Base-by-base conservation (phyloP, 441 rosid genomes). In the Gossypium aridum region DNA sequence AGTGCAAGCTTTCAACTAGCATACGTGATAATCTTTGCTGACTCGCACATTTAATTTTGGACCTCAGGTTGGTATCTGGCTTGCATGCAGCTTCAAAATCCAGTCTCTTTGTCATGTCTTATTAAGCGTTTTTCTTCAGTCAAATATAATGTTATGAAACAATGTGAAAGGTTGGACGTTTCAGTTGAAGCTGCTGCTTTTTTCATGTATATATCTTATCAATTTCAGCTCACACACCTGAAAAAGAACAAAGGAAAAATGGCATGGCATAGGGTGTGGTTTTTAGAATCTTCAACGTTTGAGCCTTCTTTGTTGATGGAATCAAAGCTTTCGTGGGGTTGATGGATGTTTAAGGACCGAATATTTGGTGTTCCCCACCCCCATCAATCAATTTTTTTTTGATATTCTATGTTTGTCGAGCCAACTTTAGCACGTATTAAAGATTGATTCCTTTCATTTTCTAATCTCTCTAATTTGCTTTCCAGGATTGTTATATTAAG, bases 231-330 rank as follows among this genome's bases (percentile, higher is more conserved):
- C 7, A 31, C 37, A 10, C 1, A 4, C 12, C 16, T 19, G n/a
- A 62, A 7, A 9, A 19, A 47, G 65, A 47, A 28, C 4, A 57
- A 22, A 53, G 31, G 2, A 3, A 2, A 22, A 67, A 13, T 45
- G 71, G 13, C 3, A 59, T 47, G 53, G 25, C 26, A 31, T 64
- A 51, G 61, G 47, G 16, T n/a, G 16, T 51, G 61, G 61, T 26
- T 69, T 69, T 53, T 19, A 53, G 57, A 67, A 67, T 69, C 61
- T 53, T 28, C n/a, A 4, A 16, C 53, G 45, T 69, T 69, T 69
- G 23, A 51, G 26, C 25, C 56, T 69, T 51, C 53, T 69, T 23
- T 61, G 14, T n/a, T 51, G 16, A 69, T 26, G 60, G 23, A 49
- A 47, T 51, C 60, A 51, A 68, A 49, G 45, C 43, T 25, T 68